These are phyloP conservation scores for Corymbia maculata DNA, from an alignment of 345 rosid species.

Conservation along the genomic window DNA sequence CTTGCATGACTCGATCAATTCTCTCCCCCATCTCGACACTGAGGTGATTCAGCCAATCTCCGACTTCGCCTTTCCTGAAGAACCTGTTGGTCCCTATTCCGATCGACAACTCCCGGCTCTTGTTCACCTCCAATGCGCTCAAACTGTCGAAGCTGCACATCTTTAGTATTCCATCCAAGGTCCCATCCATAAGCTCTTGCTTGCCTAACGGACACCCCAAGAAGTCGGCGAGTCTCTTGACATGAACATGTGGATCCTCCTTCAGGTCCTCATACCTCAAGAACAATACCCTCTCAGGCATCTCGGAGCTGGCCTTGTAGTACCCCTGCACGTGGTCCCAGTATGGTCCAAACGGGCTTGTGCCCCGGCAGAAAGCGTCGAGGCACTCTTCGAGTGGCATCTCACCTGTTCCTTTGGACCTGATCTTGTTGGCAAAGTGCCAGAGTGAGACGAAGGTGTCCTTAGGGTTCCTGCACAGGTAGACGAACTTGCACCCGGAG, in stretches of 20 bases:
- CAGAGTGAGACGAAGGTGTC: constrained; percentile 3
- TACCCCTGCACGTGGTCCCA: constrained; percentile 16
- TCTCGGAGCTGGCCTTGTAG: constrained; percentile 2
- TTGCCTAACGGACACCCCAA: neutral
- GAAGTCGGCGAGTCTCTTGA: neutral
- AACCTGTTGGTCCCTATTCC: neutral
- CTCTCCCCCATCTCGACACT: neutral
- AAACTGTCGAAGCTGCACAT: neutral
- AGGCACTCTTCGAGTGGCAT: constrained; percentile 10
- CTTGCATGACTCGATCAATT: neutral
- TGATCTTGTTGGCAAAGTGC: constrained; percentile 1
- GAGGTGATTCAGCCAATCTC: neutral
- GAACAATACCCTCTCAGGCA: neutral
- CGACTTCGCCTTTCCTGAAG: constrained; percentile 5
- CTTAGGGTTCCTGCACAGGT: constrained; percentile 10
- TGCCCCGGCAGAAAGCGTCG: neutral
- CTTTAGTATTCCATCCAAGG: neutral
- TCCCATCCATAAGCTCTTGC: neutral
- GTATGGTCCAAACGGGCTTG: neutral
- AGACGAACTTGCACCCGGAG: constrained; percentile 3
- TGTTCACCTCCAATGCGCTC: constrained; percentile 3
- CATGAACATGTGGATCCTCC: neutral
- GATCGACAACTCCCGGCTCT: neutral
- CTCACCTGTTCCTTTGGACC: constrained; percentile 8
- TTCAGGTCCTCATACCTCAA: constrained; percentile 1